A percentile compares a stretch with the other conserved stretches of the same genome.
Evolutionary conservation across 345 rosid species (phyloP).

Genomic region (Ceriops zippeliana): DNA sequence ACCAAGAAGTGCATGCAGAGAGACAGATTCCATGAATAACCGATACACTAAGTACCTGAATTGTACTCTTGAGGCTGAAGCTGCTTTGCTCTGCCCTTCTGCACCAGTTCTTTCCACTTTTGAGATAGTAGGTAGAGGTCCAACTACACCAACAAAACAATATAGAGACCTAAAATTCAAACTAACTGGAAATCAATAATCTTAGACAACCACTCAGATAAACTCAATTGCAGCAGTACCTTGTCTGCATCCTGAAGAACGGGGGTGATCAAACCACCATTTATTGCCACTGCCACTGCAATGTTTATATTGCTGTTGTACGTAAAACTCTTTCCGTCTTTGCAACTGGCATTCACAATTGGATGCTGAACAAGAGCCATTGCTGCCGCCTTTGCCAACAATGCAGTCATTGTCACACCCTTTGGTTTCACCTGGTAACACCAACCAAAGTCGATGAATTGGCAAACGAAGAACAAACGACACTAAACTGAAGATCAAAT

Average conservation of each 20-base stretch:
- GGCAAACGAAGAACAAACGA: too few species aligned
- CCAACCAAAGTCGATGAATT: background rate
- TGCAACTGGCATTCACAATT: slow-evolving; percentile 87
- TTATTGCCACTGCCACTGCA: slow-evolving; percentile 93
- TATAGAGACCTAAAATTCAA: slow-evolving; percentile 7
- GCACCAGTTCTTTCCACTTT: slow-evolving; percentile 97
- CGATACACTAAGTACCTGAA: slow-evolving; percentile 54
- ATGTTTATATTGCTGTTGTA: slow-evolving; percentile 72
- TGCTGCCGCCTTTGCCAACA: slow-evolving; percentile 92
- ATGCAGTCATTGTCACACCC: slow-evolving; percentile 95
- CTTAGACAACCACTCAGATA: too few species aligned
- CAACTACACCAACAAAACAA: slow-evolving; percentile 50
- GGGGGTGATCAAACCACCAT: slow-evolving; percentile 95
- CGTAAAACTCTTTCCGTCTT: slow-evolving; percentile 82
- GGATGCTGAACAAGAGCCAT: slow-evolving; percentile 97
- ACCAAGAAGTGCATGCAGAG: background rate
- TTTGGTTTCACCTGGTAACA: slow-evolving; percentile 75
- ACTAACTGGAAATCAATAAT: too few species aligned
- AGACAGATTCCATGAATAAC: background rate
- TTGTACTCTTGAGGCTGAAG: slow-evolving; percentile 92
- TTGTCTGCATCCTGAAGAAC: slow-evolving; percentile 96
- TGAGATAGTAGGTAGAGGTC: slow-evolving; percentile 82
- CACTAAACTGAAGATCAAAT: too few species aligned
- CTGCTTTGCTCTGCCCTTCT: slow-evolving; percentile 84
- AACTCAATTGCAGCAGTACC: slow-evolving; percentile 34